Evolutionary conservation across 371 early-diverging fungal genomes (phyloP).

Genomic region (Mucor saturninus): DNA sequence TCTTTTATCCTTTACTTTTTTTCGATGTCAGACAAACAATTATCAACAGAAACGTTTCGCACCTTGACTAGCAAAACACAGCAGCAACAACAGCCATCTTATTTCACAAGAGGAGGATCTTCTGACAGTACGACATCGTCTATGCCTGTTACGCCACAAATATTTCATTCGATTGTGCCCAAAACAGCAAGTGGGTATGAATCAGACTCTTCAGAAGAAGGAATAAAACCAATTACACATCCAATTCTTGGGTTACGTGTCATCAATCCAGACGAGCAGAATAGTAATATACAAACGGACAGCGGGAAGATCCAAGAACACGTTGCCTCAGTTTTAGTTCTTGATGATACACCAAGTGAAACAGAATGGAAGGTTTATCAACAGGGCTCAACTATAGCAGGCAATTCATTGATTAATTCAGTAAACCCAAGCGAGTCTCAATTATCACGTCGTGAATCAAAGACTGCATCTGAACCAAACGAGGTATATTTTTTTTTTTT

Average conservation of each 20-base stretch:
- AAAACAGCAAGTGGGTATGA: conserved; percentile 12
- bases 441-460: conserved; percentile 9
- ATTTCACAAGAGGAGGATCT: not conserved
- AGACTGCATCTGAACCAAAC: conserved; percentile 1
- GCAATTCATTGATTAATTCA: not conserved
- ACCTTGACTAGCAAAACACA: no score
- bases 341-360: not conserved
- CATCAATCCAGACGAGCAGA: conserved; percentile 6
- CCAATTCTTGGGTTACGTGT: conserved; percentile 9
- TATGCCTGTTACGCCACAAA: not conserved
- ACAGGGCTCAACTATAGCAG: no score
- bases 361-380: conserved; percentile 1
- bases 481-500: not conserved
- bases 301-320: not conserved
- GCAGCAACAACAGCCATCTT: not conserved
- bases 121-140: not conserved
- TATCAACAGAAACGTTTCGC: no score
- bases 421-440: no score
- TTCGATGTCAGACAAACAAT: not conserved
- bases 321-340: not conserved
- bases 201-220: conserved; percentile 18
- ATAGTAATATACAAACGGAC: not conserved
- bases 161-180: not conserved
- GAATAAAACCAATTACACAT: not conserved
- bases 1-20: not conserved